Percentiles rank a stretch among this genome's conserved stretches.
phyloP scores from a whole-genome alignment of 495 filamentous ascomycete genomes.

The Annulohypoxylon stygium region DNA sequence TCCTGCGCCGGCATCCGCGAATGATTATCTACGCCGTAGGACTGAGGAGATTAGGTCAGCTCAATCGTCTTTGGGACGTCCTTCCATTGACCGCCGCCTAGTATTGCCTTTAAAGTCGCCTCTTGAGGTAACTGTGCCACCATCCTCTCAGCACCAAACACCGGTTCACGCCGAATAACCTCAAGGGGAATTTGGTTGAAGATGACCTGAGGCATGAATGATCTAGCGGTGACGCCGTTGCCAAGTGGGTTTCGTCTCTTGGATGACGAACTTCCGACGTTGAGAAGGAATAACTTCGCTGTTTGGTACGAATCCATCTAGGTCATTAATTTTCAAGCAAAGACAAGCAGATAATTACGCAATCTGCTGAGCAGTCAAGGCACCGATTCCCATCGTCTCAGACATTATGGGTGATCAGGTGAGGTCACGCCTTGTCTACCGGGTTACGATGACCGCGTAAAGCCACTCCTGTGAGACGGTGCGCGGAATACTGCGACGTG shows the following conservation, averaged over 20 bases:
- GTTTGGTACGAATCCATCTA: constrained; percentile 11
- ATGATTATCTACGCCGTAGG: background rate
- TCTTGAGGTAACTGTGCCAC: constrained; percentile 7
- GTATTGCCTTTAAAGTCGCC: background rate
- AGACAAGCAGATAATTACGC: constrained; percentile 19
- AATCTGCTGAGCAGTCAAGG: constrained; percentile 8
- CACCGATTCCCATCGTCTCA: constrained; percentile 12
- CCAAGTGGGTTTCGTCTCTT: constrained; percentile 18
- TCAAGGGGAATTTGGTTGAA: constrained; percentile 16
- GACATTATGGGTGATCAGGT: constrained; percentile 5
- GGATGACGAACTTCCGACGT: constrained; percentile 9
- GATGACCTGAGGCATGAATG: constrained; percentile 24
- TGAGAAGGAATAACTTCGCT: constrained; percentile 22
- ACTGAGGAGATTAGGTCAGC: constrained; percentile 37
- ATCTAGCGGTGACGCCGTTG: constrained; percentile 38
- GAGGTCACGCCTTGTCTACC: constrained; percentile 2
- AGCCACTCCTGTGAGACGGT: constrained; percentile 3
- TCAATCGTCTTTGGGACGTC: constrained; percentile 6
- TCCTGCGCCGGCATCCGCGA: background rate
- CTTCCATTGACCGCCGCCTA: constrained; percentile 31
- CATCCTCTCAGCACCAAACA: constrained; percentile 9
- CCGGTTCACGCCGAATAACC: background rate
- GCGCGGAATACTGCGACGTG: constrained; percentile 16
- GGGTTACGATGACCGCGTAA: constrained; percentile 14
- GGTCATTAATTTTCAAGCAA: background rate